Evolutionary conservation across 768 basidiomycete genomes (phyloP).

Genomic region (Coprinopsis sp.): DNA sequence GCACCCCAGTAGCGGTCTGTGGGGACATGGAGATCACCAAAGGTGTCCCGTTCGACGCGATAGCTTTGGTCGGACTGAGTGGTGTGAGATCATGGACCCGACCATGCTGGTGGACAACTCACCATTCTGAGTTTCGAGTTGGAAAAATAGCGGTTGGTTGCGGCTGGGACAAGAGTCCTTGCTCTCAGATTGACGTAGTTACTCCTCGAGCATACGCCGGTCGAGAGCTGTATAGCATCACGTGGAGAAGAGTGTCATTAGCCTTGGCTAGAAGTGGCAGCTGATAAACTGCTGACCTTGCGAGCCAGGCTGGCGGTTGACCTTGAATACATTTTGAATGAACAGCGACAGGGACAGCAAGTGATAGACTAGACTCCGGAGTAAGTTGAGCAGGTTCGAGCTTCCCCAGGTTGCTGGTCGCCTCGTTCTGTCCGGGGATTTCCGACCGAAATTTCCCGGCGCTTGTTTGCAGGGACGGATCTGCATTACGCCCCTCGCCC

Average conservation of each 20-base stretch:
- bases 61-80: slow-evolving; percentile 44
- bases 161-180: slow-evolving; percentile 5
- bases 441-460: too few species aligned
- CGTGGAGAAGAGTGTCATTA: slow-evolving; percentile 20
- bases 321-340: too few species aligned
- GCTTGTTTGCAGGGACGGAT: too few species aligned
- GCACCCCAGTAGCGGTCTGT: slow-evolving; percentile 90
- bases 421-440: too few species aligned
- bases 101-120: not conserved
- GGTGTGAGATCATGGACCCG: not conserved
- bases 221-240: slow-evolving; percentile 24
- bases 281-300: too few species aligned
- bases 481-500: too few species aligned
- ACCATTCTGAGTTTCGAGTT: slow-evolving; percentile 28
- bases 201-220: slow-evolving; percentile 19
- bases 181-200: slow-evolving; percentile 5
- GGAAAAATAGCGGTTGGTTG: slow-evolving; percentile 26
- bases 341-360: too few species aligned
- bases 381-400: too few species aligned
- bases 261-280: too few species aligned
- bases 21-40: slow-evolving; percentile 86
- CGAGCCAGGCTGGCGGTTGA: too few species aligned
- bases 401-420: too few species aligned
- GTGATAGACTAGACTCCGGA: too few species aligned
- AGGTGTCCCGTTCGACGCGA: slow-evolving; percentile 88